phyloP scores from a whole-genome alignment of 208 protist species.

The Leishmania guyanensis region DNA sequence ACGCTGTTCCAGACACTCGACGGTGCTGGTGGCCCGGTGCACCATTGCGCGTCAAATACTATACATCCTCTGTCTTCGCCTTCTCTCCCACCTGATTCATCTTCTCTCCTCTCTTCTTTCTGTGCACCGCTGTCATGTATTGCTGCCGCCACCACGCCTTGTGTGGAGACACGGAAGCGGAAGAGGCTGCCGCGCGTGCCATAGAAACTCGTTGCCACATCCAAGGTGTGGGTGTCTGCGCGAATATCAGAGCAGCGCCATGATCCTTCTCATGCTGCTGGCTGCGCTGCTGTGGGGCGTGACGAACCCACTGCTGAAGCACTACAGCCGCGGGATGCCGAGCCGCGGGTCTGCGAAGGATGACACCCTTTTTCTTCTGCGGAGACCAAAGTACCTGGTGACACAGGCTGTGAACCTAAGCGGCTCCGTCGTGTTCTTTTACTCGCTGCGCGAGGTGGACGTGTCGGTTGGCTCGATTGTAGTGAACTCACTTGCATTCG shows the following conservation, averaged over 20 bases:
- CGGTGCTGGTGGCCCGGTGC: not conserved
- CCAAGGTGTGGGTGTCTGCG: not conserved
- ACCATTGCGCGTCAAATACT: not conserved
- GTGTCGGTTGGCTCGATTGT: conserved; percentile 85
- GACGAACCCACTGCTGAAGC: conserved; percentile 87
- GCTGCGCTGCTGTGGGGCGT: conserved; percentile 83
- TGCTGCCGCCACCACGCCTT: not conserved
- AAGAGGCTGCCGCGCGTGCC: not conserved
- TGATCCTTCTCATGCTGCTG: conserved; percentile 68
- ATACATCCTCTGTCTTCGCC: not conserved
- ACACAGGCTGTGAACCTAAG: conserved; percentile 70
- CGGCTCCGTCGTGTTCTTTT: conserved; percentile 83
- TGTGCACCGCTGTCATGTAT: not conserved
- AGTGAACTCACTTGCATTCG: conserved; percentile 82
- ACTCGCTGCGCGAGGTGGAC: conserved; percentile 67
- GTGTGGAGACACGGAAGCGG: not conserved
- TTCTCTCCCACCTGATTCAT: not conserved
- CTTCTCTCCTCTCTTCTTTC: not conserved
- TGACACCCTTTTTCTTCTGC: conserved; percentile 64
- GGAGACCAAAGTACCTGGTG: conserved; percentile 71
- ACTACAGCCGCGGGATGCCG: conserved; percentile 73
- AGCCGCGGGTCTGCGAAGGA: conserved; percentile 50
- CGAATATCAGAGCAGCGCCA: conserved; percentile 4
- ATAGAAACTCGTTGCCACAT: not conserved
- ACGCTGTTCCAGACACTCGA: not conserved